phyloP scores from a whole-genome alignment of 441 rosid species.

The Corymbia calophylla region DNA sequence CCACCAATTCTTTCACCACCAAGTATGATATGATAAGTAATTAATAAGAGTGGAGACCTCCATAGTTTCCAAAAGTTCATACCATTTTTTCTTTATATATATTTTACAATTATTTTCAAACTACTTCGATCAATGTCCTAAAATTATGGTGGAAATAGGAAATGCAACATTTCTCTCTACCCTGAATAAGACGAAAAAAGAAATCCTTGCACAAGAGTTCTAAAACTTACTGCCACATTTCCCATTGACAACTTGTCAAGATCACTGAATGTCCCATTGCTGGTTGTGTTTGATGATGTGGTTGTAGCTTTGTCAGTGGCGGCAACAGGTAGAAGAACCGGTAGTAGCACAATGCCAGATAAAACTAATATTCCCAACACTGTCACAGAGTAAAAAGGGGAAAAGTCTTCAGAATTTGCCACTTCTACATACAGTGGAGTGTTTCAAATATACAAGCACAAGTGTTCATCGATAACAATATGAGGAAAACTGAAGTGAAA shows the following conservation, averaged over 20 bases:
- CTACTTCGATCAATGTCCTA: not conserved
- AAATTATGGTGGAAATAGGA: not conserved
- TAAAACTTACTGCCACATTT: slow-evolving; percentile 46
- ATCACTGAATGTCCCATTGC: slow-evolving; percentile 51
- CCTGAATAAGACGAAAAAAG: not conserved
- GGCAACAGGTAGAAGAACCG: slow-evolving; percentile 76
- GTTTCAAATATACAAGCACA: not conserved
- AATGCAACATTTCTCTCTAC: not conserved
- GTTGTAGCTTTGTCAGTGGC: slow-evolving; percentile 35
- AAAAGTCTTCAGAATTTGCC: not conserved
- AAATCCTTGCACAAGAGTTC: not conserved
- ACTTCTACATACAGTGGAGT: not conserved
- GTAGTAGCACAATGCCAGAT: slow-evolving; percentile 58
- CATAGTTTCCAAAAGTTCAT: not conserved
- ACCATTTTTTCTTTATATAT: no score
- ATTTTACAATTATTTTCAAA: no score
- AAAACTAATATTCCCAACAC: slow-evolving; percentile 64
- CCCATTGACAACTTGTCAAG: slow-evolving; percentile 76
- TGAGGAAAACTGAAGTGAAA: not conserved
- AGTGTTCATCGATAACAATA: not conserved
- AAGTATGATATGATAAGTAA: not conserved
- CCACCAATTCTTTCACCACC: not conserved
- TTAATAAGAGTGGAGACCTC: not conserved
- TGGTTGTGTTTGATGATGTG: slow-evolving; percentile 10
- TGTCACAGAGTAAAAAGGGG: slow-evolving; percentile 11